Conservation (phyloP, 805 yeast genomes). For the Sugiyamaella mastotermitis region DNA sequence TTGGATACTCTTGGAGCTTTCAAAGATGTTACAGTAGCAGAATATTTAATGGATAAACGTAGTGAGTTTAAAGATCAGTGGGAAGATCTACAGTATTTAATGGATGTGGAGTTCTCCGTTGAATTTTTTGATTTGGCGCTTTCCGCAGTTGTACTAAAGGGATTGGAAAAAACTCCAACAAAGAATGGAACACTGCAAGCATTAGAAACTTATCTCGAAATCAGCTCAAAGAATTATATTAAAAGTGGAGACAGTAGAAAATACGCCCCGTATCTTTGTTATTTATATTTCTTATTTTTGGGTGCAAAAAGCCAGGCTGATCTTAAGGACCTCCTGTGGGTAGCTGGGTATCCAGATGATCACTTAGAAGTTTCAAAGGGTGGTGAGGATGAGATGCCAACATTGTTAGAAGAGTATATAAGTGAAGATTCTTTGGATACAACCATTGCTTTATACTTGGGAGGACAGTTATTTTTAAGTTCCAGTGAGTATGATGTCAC, state of each 20-base stretch:
- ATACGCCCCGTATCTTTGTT: slow-evolving; percentile 19
- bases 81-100: slow-evolving; percentile 12
- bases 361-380: slow-evolving; percentile 10
- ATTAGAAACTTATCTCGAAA: slow-evolving; percentile 22
- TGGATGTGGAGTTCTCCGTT: slow-evolving; percentile 14
- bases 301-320: slow-evolving; percentile 21
- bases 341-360: slow-evolving; percentile 24
- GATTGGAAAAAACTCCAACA: slow-evolving; percentile 20
- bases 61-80: slow-evolving; percentile 15
- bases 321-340: slow-evolving; percentile 21
- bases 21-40: slow-evolving; percentile 13
- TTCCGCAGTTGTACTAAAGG: slow-evolving; percentile 20
- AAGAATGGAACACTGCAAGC: slow-evolving; percentile 19
- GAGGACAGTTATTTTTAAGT: slow-evolving; percentile 20
- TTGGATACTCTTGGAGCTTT: slow-evolving; percentile 22
- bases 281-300: slow-evolving; percentile 22
- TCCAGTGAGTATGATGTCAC: slow-evolving; percentile 18
- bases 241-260: slow-evolving; percentile 3
- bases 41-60: slow-evolving; percentile 10
- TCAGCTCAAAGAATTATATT: slow-evolving; percentile 19
- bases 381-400: slow-evolving; percentile 15
- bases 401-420: slow-evolving; percentile 18
- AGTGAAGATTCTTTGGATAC: slow-evolving; percentile 15
- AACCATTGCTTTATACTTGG: slow-evolving; percentile 20
- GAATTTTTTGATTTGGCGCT: slow-evolving; percentile 22